phyloP scores from a whole-genome alignment of 2,329 filamentous ascomycete species.

The Alternaria sp. region DNA sequence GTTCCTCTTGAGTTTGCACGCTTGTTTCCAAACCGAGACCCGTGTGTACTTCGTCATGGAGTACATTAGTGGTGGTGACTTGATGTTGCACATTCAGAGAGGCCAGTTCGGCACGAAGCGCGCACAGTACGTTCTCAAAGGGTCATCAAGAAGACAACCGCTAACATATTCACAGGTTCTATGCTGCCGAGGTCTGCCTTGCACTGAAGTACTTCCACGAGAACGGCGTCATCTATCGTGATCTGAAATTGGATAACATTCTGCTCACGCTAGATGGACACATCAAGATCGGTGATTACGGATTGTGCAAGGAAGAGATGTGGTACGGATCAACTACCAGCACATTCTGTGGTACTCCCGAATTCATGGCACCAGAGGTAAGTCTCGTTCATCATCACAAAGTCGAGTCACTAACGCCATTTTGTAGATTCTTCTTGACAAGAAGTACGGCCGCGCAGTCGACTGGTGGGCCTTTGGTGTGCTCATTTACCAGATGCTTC shows the following conservation, averaged over 20 bases:
- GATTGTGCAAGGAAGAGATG: constrained; percentile 99
- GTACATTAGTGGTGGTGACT: constrained; percentile 96
- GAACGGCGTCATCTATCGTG: constrained; percentile 95
- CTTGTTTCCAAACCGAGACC: constrained; percentile 98
- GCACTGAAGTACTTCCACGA: constrained; percentile 99
- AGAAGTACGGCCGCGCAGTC: constrained; percentile 96
- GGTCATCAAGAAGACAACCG: not conserved
- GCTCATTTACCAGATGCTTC: constrained; percentile 98
- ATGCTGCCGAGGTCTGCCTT: constrained; percentile 95
- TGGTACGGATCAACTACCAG: constrained; percentile 97
- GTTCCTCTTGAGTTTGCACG: constrained; percentile 92
- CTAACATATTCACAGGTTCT: constrained; percentile 68
- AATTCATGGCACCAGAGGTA: constrained; percentile 99
- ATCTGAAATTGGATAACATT: constrained; percentile 85
- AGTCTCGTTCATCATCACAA: constrained; percentile 6
- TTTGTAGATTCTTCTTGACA: constrained; percentile 85
- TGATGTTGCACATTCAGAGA: constrained; percentile 98
- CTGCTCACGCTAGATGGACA: constrained; percentile 92
- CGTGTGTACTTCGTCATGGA: constrained; percentile 99
- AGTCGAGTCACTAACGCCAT: not conserved
- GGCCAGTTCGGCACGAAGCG: constrained; percentile 95
- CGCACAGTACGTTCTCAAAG: constrained; percentile 73
- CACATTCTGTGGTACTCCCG: constrained; percentile 98
- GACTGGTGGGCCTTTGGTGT: constrained; percentile 99
- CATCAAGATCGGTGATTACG: constrained; percentile 98